Base-by-base conservation (phyloP, 305 asterid species). In the Fraxinus greggii region DNA sequence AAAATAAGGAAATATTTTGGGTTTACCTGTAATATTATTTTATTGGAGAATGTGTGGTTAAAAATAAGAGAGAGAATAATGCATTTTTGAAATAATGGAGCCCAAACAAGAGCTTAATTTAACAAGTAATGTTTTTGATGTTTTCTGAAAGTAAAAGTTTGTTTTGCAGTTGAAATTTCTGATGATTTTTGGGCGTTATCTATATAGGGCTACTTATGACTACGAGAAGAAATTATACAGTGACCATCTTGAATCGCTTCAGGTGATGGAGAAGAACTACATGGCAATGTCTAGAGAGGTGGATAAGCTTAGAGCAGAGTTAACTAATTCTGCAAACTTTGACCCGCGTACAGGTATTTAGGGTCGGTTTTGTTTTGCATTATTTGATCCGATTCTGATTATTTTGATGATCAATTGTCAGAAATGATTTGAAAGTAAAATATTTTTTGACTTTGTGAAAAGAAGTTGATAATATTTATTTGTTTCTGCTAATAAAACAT, bases 181-280 rank as follows among this genome's bases (percentile, higher is more conserved):
- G 75, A 86, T 51, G 35, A 63, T 82, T 86, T 19, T 86, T 80
- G 86, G 77, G 83, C 76, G 17, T 78, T 78, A 70, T 88, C 78
- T 85, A 77, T 82, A 21, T 94, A 96, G 99, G 92, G 94, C 90
- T 67, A 92, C 95, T 70, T 94, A 87, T 88, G 99, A 92, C 45
- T 90, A 88, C 75, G 99, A 96, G 91, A 96, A 93, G 95, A 96
- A 94, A 88, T 88, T 92, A 51, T 92, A 89, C 92, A 89, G 76
- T 54, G 99, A 96, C 82, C 99, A 94, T 87, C 92, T 93, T 81
- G 98, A 96, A 86, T 95, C 98, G 70, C 98, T 96, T 87, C 98
- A 94, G 88, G 97, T 90, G 85, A 96, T 94, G 99, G 99, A 96
- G 89, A 94, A 94, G 93, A 92, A 94, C 84, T 92, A 94, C 81